Conservation (phyloP, 2,329 filamentous ascomycete species). For the Colletotrichum orchidophilum region DNA sequence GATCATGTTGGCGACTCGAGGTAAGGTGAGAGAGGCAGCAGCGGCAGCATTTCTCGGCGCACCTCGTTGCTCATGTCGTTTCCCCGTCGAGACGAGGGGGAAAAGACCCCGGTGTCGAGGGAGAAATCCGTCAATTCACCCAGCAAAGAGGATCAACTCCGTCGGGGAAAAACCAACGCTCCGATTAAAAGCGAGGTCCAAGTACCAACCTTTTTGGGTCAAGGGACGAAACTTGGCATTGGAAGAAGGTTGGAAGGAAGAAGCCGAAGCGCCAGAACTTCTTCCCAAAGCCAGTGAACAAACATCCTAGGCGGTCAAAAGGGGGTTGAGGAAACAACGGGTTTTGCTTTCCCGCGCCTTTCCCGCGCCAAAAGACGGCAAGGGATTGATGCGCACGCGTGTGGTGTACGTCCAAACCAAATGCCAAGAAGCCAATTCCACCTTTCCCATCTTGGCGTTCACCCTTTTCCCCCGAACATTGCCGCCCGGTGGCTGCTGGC, state of each 20-base stretch:
- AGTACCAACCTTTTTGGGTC: not conserved
- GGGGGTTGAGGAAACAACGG: not conserved
- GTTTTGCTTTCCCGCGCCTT: conserved; percentile 5
- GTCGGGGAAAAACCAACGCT: not conserved
- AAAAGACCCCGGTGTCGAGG: not conserved
- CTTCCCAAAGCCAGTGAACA: not conserved
- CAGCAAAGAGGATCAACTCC: not conserved
- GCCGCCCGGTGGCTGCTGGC: not conserved
- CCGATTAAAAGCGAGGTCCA: not conserved
- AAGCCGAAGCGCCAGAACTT: not conserved
- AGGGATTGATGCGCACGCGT: conserved; percentile 1
- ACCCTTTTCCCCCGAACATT: not conserved
- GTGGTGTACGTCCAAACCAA: conserved; percentile 16
- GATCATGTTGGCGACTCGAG: conserved; percentile 34
- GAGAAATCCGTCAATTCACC: not conserved
- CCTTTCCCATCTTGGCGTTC: not conserved
- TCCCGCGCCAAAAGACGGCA: not conserved
- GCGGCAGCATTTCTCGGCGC: conserved; percentile 27
- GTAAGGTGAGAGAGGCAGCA: conserved; percentile 19
- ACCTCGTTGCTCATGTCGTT: conserved; percentile 26
- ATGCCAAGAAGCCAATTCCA: conserved; percentile 14
- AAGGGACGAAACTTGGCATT: not conserved
- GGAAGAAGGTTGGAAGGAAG: conserved; percentile 5
- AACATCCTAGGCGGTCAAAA: not conserved
- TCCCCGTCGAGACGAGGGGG: not conserved